Base-by-base conservation (phyloP, 164 flowering plant species). In the Euptelea pleiosperma region DNA sequence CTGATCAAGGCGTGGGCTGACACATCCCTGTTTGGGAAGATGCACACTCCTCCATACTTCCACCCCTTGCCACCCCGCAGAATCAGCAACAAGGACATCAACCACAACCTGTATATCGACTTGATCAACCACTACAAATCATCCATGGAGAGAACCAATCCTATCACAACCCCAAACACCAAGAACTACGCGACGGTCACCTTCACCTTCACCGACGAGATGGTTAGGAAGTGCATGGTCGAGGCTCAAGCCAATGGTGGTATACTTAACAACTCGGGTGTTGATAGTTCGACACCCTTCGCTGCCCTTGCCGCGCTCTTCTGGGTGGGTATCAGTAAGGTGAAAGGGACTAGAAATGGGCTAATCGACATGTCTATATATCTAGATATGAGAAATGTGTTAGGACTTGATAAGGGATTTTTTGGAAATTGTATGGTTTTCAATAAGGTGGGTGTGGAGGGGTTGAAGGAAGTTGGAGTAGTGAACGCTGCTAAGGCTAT, bases 1-100 rank as follows among this genome's bases (percentile, higher is more conserved):
- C 66, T 88, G 29, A 46, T 85, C 45, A 79, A 81, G 66, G 79
- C 86, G 3, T 88, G 91, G 89, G 87, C 86, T 0, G 83, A 85
- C 48, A 62, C 67, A 8, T 64, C 72, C 26, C 46, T 77, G 0
- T 0, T 34, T 0, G 68, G 67, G 6, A 77, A 71, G 55, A 70
- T 75, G 63, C 16, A 21, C 0, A 2, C 48, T 30, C 85, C 90
- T 8, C 85, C 84, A 3, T 10, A 64, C 21, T 77, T 76, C 73
- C 74, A 75, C 45, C 73, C 79, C 0, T 48, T 82, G 35, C 79
- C 86, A 15, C 58, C 71, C 0, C 65, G 61, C 33, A 68, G 69
- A 14, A 61, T 55, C 6, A 37, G 22, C 35, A 58, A 66, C 44
- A 50, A 29, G 9, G 43, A 30, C 48, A 14, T 56, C 8, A 55